Percentiles rank a stretch among this genome's conserved stretches.
phyloP scores from a whole-genome alignment of 768 basidiomycete species.

The Trichaptum fuscoviolaceum region DNA sequence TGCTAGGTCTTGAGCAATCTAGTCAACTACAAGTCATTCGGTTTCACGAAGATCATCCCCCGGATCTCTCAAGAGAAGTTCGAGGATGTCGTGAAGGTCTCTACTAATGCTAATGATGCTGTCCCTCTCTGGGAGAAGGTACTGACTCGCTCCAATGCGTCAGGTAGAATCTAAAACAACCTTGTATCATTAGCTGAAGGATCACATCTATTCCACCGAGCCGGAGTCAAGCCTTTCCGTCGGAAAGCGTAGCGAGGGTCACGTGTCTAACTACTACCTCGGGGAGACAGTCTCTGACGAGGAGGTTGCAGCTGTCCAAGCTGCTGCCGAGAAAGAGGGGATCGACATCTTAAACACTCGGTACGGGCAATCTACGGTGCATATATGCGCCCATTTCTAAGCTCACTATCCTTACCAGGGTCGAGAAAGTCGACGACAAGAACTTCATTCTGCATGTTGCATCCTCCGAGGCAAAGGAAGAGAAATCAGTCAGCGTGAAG shows the following conservation, averaged over 20 bases:
- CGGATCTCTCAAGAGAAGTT: slow-evolving; percentile 60
- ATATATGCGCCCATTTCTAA: not conserved
- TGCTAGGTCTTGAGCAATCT: slow-evolving; percentile 50
- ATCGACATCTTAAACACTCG: slow-evolving; percentile 80
- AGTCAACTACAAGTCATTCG: slow-evolving; percentile 76
- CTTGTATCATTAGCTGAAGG: slow-evolving; percentile 47
- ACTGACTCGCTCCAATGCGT: not conserved
- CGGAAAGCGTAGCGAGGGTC: slow-evolving; percentile 73
- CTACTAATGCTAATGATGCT: slow-evolving; percentile 53
- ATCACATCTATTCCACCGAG: slow-evolving; percentile 61
- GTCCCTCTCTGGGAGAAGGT: slow-evolving; percentile 60
- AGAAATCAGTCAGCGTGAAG: slow-evolving; percentile 41
- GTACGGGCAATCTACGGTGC: slow-evolving; percentile 29
- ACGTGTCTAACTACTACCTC: slow-evolving; percentile 82
- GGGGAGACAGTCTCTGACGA: slow-evolving; percentile 68
- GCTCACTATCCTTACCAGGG: slow-evolving; percentile 31
- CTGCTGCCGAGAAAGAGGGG: slow-evolving; percentile 67
- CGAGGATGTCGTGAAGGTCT: slow-evolving; percentile 52
- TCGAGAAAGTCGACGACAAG: slow-evolving; percentile 58
- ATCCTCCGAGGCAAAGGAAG: slow-evolving; percentile 45
- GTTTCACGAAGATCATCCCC: slow-evolving; percentile 82
- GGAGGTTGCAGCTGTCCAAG: slow-evolving; percentile 73
- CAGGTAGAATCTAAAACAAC: not conserved
- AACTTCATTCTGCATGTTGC: slow-evolving; percentile 74
- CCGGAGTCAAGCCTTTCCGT: slow-evolving; percentile 70